Base-by-base conservation (phyloP, 768 basidiomycete species). In the Lyophyllum decastes region DNA sequence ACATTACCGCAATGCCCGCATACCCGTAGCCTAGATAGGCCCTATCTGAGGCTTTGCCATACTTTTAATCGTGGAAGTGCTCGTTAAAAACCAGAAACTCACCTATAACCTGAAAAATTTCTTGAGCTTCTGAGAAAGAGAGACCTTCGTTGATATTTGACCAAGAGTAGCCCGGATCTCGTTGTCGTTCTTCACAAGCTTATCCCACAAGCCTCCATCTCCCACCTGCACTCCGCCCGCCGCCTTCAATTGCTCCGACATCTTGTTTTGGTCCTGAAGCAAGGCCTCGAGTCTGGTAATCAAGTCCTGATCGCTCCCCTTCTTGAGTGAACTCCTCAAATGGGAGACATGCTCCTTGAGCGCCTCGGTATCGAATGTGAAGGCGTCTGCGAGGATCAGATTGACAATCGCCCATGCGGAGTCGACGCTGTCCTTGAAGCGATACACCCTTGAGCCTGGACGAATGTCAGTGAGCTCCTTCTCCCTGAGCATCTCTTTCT, bases 331-430 rank as follows among this genome's bases (percentile, higher is more conserved):
- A n/a, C 52, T 44, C 44, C 25, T 47, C 40, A 58, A 47, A 4
- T n/a, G 21, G 27, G 45, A 16, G 5, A 57, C 50, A 24, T 58
- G 49, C 2, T 52, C 56, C 34, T 48, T 30, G 17, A 58, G 51
- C 50, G 45, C 51, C 6, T 58, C 56, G 22, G 56, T 58, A 22
- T 58, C 56, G 34, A 58, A 58, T 2, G 56, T 58, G 24, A 58
- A 58, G 8, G 56, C 56, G 25, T 58, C 56, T 24, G 50, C 56
- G n/a, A 58, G 50, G 34, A 50, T 58, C 9, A 62, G 51, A 10
- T 57, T 59, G 43, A 62, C 49, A 24, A 62, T 54, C 24, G 21
- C 52, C 61, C 57, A 59, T 19, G 61, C 61, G 50, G 61, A 50
- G 8, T 59, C 58, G 48, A 40, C 38, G 9, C 57, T 56, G 3